Conservation (phyloP, 257 asterid species). For the Solanum medicagineum region DNA sequence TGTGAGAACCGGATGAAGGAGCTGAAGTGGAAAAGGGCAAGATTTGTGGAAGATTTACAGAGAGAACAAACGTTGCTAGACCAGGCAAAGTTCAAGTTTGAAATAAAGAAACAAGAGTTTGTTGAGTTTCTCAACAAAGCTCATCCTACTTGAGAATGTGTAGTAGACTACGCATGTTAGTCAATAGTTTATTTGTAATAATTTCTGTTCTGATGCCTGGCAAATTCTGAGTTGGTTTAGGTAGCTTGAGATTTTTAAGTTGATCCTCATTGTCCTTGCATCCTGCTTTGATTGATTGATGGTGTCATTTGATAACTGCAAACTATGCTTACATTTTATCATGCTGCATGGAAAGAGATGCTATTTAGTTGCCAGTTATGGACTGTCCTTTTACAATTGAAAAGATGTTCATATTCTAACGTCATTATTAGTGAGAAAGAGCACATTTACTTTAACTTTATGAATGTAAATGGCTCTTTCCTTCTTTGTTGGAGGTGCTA, state of each 20-base stretch:
- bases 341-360: background rate
- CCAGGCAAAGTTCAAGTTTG: constrained; percentile 24
- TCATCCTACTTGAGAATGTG: constrained; percentile 6
- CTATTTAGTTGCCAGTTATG: background rate
- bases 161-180: background rate
- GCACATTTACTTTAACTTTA: background rate
- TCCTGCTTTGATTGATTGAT: too few species aligned
- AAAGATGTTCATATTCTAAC: background rate
- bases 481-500: too few species aligned
- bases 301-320: too few species aligned
- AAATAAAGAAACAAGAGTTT: constrained; percentile 15
- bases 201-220: background rate
- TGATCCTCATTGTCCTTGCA: too few species aligned
- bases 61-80: too few species aligned
- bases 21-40: too few species aligned
- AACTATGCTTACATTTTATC: too few species aligned
- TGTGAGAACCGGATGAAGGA: too few species aligned
- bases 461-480: too few species aligned
- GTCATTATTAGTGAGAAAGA: background rate
- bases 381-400: background rate
- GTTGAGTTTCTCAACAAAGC: constrained; percentile 32
- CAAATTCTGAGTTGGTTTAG: background rate
- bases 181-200: background rate
- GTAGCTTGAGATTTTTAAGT: too few species aligned
- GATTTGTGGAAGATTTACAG: too few species aligned